phyloP scores from a whole-genome alignment of 202 grass and related monocot species.

The Zizania palustris region DNA sequence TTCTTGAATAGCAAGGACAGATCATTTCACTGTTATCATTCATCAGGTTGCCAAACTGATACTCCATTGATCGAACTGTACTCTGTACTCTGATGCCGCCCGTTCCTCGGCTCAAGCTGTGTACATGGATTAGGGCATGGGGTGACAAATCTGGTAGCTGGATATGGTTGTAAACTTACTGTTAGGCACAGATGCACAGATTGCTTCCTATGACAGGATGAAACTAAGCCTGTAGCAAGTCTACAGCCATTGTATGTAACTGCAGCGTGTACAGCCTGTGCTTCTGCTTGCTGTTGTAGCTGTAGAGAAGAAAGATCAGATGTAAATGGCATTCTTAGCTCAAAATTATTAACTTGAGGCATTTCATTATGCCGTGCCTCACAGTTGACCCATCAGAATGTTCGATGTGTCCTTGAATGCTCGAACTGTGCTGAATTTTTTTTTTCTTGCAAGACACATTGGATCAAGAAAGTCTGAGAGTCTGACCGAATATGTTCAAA shows the following conservation, averaged over 20 bases:
- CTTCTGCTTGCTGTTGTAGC: slow-evolving; percentile 44
- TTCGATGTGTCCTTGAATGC: not conserved
- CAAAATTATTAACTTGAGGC: slow-evolving; percentile 41
- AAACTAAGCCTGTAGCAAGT: slow-evolving; percentile 9
- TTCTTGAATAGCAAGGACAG: slow-evolving; percentile 56
- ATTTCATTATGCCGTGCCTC: not conserved
- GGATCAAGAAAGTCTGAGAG: no score
- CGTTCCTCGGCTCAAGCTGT: slow-evolving; percentile 33
- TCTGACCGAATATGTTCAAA: no score
- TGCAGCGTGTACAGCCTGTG: slow-evolving; percentile 1
- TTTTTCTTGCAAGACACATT: not conserved
- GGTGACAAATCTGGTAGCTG: slow-evolving; percentile 49
- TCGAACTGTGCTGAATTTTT: not conserved
- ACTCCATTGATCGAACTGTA: slow-evolving; percentile 33
- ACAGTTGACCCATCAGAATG: not conserved
- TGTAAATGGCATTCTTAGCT: slow-evolving; percentile 61
- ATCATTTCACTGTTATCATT: not conserved
- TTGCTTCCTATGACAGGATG: slow-evolving; percentile 23
- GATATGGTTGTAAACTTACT: slow-evolving; percentile 43
- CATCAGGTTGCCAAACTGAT: slow-evolving; percentile 41
- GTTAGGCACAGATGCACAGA: slow-evolving; percentile 16
- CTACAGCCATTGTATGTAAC: slow-evolving; percentile 37
- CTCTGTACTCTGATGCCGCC: not conserved
- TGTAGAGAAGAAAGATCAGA: slow-evolving; percentile 62
- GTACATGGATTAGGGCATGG: slow-evolving; percentile 36